Evolutionary conservation across 352 stramenopile species (phyloP).

Genomic region (Phytophthora ramorum): DNA sequence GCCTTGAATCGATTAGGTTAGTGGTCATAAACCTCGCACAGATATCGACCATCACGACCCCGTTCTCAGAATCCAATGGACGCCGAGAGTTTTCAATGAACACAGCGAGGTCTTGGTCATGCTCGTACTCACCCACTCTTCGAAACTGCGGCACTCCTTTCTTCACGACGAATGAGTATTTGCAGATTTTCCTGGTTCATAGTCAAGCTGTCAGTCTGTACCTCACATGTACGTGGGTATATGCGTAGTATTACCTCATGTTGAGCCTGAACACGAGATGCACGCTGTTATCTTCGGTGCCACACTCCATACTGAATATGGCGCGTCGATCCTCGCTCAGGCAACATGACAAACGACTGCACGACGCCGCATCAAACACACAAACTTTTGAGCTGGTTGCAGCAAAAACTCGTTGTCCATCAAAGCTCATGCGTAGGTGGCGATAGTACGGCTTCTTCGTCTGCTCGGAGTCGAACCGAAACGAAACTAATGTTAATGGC

Average conservation of each 20-base stretch:
- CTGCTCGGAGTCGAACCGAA: conserved; percentile 11
- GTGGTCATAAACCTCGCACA: conserved; percentile 34
- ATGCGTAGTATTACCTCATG: conserved; percentile 30
- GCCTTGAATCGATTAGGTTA: conserved; percentile 10
- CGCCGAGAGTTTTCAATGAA: conserved; percentile 26
- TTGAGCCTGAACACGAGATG: conserved; percentile 39
- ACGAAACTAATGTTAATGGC: background rate
- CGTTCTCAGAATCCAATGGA: conserved; percentile 1
- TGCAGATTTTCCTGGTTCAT: conserved; percentile 36
- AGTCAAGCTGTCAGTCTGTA: background rate
- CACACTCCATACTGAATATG: conserved; percentile 46
- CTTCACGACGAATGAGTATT: conserved; percentile 38
- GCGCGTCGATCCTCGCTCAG: conserved; percentile 18
- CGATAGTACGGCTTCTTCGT: conserved; percentile 43
- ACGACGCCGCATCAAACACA: conserved; percentile 46
- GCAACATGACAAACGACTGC: conserved; percentile 37
- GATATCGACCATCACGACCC: conserved; percentile 38
- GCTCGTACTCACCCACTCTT: conserved; percentile 33
- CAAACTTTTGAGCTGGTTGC: conserved; percentile 39
- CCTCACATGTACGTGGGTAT: background rate
- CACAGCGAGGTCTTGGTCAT: conserved; percentile 37
- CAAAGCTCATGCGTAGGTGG: conserved; percentile 41
- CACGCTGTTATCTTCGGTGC: conserved; percentile 32
- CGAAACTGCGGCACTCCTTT: conserved; percentile 34
- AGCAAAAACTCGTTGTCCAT: conserved; percentile 43